Evolutionary conservation across 306 rosid genomes (phyloP), one percentile per base, ranked within the genome.

Genomic region (Notholithocarpus densiflorus): DNA sequence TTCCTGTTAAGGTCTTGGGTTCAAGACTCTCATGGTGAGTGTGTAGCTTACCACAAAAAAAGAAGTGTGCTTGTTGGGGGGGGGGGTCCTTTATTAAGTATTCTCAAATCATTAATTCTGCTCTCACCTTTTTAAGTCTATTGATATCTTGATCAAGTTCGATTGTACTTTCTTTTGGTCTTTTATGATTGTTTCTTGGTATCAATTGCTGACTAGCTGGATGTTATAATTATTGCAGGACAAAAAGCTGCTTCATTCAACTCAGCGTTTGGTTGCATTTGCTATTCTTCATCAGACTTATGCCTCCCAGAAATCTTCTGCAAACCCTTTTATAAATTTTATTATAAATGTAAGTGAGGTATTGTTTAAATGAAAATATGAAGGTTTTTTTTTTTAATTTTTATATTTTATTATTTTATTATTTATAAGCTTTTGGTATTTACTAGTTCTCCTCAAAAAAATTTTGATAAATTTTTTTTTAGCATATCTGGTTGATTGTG

Each of bases 241-340:
- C 54, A 85, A 76, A 82, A 85, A 59, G 85, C 77, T 85, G 86
- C 84, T 89, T 11, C 65, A 56, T 43, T 66, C 93, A 32, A 64
- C 90, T 32, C 93, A 94, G 65, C 89, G 97, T 15, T 80, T 94
- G 83, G 80, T 89, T 73, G 97, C 89, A 14, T 94, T 92, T 83
- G 69, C 94, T 66, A 64, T 94, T 66, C 89, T 94, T 66, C 88
- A 90, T 34, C 97, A 87, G 66, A 79, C 98, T 21, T 92, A 90
- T 84, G 87, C 98, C 54, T 86, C 98, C 14, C 93, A 91, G 84
- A 86, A 82, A 24, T 74, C 87, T 74, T 84, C 97, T 70, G 80
- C 88, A 4, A 91, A 96, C 80, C 99, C 99, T 12, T 96, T 96
- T 87, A 72, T 91, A 71, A 76, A 74, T 83, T 86, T 90, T 17